Base-by-base conservation (phyloP, 768 basidiomycete genomes). In the Panus rudis region DNA sequence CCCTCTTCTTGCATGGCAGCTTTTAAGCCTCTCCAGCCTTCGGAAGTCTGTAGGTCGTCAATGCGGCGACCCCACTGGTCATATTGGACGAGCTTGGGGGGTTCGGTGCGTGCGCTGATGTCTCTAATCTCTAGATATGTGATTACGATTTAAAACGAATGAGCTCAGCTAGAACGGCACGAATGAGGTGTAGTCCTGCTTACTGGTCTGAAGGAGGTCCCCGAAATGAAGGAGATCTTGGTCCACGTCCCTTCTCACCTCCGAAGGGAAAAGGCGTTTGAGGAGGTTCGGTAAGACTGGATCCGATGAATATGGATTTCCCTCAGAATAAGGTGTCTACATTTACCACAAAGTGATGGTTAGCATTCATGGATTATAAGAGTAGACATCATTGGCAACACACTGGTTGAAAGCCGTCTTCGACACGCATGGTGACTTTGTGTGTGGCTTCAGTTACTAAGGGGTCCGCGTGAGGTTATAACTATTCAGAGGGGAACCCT, bases 11-110 rank as follows among this genome's bases (percentile, higher is more conserved):
- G 76, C 25, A 72, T 69, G 20, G 78, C 54, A 1, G 71, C 75
- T 59, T 84, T 86, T 50, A 89, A 65, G 16, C 66, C 66, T 12
- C 79, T 66, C 86, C 86, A 90, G 0, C 77, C 82, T 54, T 86
- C 83, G 14, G 79, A 81, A 1, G 83, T 85, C 28, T 78, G 67
- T 0, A 91, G 70, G 4, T 64, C 60, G 57, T 90, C 85, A 6
- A 86, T 63, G 10, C 79, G 74, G 37, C 59, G 54, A 0, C 85
- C 85, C 79, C 78, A 88, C 49, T 85, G 78, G 52, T 87, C 70
- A 54, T 85, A 89, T 58, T 88, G 87, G 0, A 68, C 69, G 17
- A 89, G 59, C 8, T 58, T 65, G 0, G 82, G 79, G 16, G 73
- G 73, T 2, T 60, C 55, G 1, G 72, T 64, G 17, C 68, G 70